Conservation (phyloP, 2,329 filamentous ascomycete genomes). For the Penicillium sp. region DNA sequence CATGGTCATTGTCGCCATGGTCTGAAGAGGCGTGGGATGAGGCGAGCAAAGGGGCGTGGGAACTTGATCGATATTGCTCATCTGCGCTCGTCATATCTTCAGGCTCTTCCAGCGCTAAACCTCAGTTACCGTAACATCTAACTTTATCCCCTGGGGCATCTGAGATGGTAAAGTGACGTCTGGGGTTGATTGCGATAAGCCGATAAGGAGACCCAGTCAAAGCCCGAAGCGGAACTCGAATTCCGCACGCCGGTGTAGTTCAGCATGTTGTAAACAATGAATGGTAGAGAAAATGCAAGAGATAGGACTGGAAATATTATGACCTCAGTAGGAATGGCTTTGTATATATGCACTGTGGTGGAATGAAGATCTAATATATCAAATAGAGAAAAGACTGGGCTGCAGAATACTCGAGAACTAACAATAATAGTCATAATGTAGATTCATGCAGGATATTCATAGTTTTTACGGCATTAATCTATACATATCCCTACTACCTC, state of each 20-base stretch:
- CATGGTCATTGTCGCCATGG: constrained; percentile 6
- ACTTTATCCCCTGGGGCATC: not conserved
- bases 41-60: constrained; percentile 34
- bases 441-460: constrained; percentile 1
- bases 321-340: not conserved
- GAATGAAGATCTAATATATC: not conserved
- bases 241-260: not conserved
- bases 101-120: constrained; percentile 10
- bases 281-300: not conserved
- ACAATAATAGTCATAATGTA: not conserved
- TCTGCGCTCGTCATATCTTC: constrained; percentile 27
- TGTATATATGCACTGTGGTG: not conserved
- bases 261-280: not conserved
- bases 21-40: constrained; percentile 13
- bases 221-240: constrained; percentile 8
- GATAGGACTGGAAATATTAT: not conserved
- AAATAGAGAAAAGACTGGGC: not conserved
- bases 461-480: constrained; percentile 4
- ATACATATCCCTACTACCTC: constrained; percentile 5
- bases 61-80: constrained; percentile 20
- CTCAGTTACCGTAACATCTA: constrained; percentile 5
- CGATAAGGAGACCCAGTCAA: constrained; percentile 12
- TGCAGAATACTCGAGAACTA: not conserved
- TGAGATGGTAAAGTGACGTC: constrained; percentile 5
- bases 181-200: constrained; percentile 14